A percentile compares a stretch with the other conserved stretches of the same genome.
phyloP scores from a whole-genome alignment of 208 protist genomes.

The Porcisia deanei region DNA sequence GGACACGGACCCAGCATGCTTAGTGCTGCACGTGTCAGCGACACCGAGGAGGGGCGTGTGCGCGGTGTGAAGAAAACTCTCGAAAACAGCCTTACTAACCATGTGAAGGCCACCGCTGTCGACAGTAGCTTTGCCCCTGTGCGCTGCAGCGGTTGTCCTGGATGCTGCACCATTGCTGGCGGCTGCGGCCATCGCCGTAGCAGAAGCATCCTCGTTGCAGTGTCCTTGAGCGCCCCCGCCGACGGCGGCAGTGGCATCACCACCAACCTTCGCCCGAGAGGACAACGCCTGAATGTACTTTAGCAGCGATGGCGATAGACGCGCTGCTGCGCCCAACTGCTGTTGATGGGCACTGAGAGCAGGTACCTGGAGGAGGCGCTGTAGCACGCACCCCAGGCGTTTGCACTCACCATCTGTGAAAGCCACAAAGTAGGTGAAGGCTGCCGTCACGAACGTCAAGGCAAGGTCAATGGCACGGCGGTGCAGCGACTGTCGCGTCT shows the following conservation, averaged over 20 bases:
- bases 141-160: neutral
- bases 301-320: slow-evolving; percentile 5
- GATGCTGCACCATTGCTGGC: neutral
- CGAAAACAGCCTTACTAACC: slow-evolving; percentile 12
- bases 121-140: neutral
- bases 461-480: slow-evolving; percentile 42
- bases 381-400: slow-evolving; percentile 61
- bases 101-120: slow-evolving; percentile 1
- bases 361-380: slow-evolving; percentile 26
- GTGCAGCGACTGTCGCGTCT: neutral
- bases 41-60: neutral
- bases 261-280: neutral
- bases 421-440: slow-evolving; percentile 67
- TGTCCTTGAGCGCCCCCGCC: neutral
- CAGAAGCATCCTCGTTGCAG: neutral
- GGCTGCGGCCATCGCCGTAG: neutral
- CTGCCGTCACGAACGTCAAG: slow-evolving; percentile 49
- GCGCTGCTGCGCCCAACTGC: slow-evolving; percentile 3
- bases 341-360: slow-evolving; percentile 15
- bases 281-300: slow-evolving; percentile 9
- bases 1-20: slow-evolving; percentile 4
- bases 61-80: neutral
- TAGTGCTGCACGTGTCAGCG: neutral
- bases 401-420: slow-evolving; percentile 80
- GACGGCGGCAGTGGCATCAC: neutral